Conservation (phyloP, 768 basidiomycete genomes). For the Paxillus involutus region DNA sequence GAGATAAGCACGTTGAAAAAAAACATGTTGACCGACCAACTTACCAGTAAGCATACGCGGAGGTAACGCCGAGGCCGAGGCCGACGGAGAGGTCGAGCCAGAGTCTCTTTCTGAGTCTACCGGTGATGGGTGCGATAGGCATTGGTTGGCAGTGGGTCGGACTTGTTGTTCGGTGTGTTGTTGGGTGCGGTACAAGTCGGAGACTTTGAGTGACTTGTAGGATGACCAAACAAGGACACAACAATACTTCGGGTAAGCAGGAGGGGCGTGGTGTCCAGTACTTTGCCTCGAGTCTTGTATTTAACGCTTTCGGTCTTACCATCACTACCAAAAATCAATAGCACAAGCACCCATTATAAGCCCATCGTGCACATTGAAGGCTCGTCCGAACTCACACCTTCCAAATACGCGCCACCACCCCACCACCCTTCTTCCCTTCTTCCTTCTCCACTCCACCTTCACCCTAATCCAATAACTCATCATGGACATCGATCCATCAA, state of each 20-base stretch:
- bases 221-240: constrained; percentile 32
- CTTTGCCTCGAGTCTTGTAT: constrained; percentile 15
- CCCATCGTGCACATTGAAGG: neutral
- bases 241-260: constrained; percentile 19
- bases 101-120: constrained; percentile 90
- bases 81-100: constrained; percentile 80
- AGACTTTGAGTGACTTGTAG: constrained; percentile 5
- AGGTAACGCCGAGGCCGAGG: constrained; percentile 72
- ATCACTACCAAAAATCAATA: neutral
- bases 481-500: constrained; percentile 84
- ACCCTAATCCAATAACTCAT: constrained; percentile 25
- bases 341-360: constrained; percentile 2
- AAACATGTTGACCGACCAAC: constrained; percentile 29
- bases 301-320: no score
- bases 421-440: constrained; percentile 19
- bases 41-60: constrained; percentile 84
- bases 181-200: constrained; percentile 31
- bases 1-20: constrained; percentile 25
- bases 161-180: constrained; percentile 2
- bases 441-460: constrained; percentile 10
- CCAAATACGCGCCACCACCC: constrained; percentile 23
- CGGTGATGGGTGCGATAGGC: constrained; percentile 90
- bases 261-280: constrained; percentile 17
- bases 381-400: neutral
- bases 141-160: constrained; percentile 40